phyloP scores from a whole-genome alignment of 768 basidiomycete genomes.

The Ramaria sp. region DNA sequence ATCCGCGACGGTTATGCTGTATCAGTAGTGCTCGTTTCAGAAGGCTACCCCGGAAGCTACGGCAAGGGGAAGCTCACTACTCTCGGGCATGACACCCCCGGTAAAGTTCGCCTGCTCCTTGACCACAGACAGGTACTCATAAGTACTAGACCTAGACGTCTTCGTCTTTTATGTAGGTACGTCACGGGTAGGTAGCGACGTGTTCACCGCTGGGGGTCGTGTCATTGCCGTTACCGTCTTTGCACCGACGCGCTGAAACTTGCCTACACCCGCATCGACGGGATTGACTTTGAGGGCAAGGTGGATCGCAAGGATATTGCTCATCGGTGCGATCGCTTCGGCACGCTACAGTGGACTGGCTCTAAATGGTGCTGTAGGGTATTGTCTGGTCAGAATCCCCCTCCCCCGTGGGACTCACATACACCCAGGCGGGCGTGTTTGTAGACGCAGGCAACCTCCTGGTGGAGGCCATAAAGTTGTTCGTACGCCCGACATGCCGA shows the following conservation, averaged over 20 bases:
- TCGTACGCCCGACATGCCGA: constrained; percentile 79
- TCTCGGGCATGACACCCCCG: constrained; percentile 49
- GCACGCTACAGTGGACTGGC: background rate
- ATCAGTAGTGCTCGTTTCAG: constrained; percentile 83
- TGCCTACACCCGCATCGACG: constrained; percentile 73
- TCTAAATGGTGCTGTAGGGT: constrained; percentile 33
- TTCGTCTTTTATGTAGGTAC: constrained; percentile 94
- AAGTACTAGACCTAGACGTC: constrained; percentile 46
- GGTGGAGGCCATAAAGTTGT: constrained; percentile 90
- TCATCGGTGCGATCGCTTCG: constrained; percentile 45
- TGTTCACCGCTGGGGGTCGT: constrained; percentile 85
- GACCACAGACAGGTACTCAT: background rate
- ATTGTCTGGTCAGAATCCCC: constrained; percentile 25
- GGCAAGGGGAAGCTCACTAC: constrained; percentile 68
- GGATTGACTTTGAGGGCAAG: constrained; percentile 80
- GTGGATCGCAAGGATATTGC: constrained; percentile 87
- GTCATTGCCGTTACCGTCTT: constrained; percentile 82
- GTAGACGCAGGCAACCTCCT: constrained; percentile 93
- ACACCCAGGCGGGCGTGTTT: constrained; percentile 90
- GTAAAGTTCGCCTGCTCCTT: constrained; percentile 28
- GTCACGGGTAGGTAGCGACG: constrained; percentile 32
- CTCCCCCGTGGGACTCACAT: constrained; percentile 51
- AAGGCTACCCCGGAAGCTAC: constrained; percentile 90
- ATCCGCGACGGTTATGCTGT: constrained; percentile 75
- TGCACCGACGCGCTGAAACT: constrained; percentile 64